A percentile compares a stretch with the other conserved stretches of the same genome.
phyloP scores from a whole-genome alignment of 441 rosid genomes.

The Raphanus hybrid region DNA sequence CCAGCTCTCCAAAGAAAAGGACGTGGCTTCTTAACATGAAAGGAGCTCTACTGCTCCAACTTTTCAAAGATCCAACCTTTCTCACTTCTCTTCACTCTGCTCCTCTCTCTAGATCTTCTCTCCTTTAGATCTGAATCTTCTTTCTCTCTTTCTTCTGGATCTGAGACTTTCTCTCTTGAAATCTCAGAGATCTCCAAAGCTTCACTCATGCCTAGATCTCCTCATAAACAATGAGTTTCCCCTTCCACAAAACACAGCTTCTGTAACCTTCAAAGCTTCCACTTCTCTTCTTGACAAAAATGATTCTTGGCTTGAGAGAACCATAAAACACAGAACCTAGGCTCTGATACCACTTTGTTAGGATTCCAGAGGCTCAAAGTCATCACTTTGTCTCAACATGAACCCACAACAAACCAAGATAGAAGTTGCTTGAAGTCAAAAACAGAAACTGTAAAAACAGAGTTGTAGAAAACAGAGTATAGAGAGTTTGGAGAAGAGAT shows the following conservation, averaged over 20 bases:
- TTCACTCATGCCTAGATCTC: neutral
- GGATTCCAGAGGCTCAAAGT: neutral
- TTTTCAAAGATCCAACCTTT: neutral
- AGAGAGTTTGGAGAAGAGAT: neutral
- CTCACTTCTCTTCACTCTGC: neutral
- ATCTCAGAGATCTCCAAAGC: neutral
- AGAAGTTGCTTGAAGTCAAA: neutral
- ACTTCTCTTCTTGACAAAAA: neutral
- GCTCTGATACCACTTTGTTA: slow-evolving; percentile 13
- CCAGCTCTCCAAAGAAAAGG: neutral
- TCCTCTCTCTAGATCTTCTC: neutral
- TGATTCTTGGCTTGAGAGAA: slow-evolving; percentile 6
- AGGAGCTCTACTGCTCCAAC: neutral
- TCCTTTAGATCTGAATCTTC: neutral
- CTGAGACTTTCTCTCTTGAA: slow-evolving; percentile 4
- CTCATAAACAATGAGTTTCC: neutral
- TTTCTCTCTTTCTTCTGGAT: neutral
- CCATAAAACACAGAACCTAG: neutral
- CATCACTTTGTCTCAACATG: neutral
- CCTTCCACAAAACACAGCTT: neutral
- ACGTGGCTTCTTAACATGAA: neutral
- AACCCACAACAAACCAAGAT: neutral
- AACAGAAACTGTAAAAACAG: neutral
- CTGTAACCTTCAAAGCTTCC: neutral
- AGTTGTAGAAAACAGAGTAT: neutral